Evolutionary conservation across 495 filamentous ascomycete species (phyloP), one percentile per base, ranked within the genome.

Genomic region (Penicillium samsonianum): DNA sequence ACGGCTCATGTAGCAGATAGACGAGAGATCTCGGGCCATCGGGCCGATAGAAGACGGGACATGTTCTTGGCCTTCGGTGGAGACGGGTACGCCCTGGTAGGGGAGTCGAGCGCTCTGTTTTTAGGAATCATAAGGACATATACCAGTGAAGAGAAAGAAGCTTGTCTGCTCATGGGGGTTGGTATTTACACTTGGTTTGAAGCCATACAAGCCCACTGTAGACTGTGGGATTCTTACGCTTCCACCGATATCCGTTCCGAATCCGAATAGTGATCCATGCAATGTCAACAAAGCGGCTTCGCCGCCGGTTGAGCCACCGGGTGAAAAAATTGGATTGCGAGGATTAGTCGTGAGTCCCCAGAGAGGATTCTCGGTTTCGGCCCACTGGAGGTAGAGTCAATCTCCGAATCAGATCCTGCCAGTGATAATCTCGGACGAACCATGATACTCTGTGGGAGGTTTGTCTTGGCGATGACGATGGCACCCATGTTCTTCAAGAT

Each of bases 171-270:
- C 17, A 37, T 26, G 23, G 31, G 47, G 47, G 26, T 53, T 52
- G 50, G 26, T 57, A 69, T 79, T 71, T 28, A 76, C 74, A 6
- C 74, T 79, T 4, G 84, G 84, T 58, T 86, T 87, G 47, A 87
- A 69, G 0, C 78, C 75, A 54, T 82, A 85, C 5, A 84, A 53
- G 6, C 83, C 82, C 35, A 76, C 76, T 45, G 78, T 77, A 30
- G 77, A 73, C 12, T 79, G 76, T 1, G 84, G 84, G 22, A 85
- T 84, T 19, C 84, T 64, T 10, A 87, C 68, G 31, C 80, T 83
- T 0, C 87, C 87, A 2, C 87, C 87, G 31, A 82, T 80, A 33
- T 85, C 81, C 2, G 84, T 87, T 1, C 86, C 87, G 35, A 88
- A 81, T 0, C 88, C 87, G 5, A 90, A 60, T 12, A 82, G 68